Evolutionary conservation across 2,329 filamentous ascomycete species (phyloP).

Genomic region (Boeremia exigua): DNA sequence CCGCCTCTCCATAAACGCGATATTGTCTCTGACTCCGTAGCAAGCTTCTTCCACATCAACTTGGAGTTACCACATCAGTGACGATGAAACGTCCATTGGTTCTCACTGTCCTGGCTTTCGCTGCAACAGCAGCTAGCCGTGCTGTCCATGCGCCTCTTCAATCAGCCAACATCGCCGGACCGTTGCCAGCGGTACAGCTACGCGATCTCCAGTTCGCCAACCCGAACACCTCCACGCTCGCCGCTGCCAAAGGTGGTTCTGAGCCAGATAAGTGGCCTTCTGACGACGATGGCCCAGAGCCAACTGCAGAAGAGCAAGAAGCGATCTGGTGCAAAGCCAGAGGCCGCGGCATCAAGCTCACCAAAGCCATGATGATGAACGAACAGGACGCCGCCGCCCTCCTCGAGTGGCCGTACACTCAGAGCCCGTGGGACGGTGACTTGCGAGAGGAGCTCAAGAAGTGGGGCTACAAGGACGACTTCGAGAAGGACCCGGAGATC

Average conservation of each 20-base stretch:
- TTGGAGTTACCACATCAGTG: neutral
- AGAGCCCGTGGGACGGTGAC: slow-evolving; percentile 18
- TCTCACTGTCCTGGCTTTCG: neutral
- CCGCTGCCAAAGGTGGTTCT: neutral
- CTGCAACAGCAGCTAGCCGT: neutral
- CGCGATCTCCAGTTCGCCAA: neutral
- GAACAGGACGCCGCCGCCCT: slow-evolving; percentile 11
- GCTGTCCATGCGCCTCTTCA: neutral
- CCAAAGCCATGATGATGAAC: slow-evolving; percentile 17
- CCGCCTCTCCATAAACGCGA: too few species aligned
- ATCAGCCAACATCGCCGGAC: neutral
- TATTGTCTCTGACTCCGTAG: too few species aligned
- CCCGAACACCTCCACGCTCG: neutral
- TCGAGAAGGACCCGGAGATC: neutral
- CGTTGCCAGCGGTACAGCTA: neutral
- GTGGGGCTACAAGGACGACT: slow-evolving; percentile 18
- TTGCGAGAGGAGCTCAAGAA: slow-evolving; percentile 13
- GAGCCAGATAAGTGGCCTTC: neutral
- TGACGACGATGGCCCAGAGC: neutral
- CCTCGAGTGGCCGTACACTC: slow-evolving; percentile 8
- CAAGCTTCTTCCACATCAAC: too few species aligned
- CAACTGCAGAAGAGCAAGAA: neutral
- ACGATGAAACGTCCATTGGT: neutral
- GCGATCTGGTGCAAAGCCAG: slow-evolving; percentile 43
- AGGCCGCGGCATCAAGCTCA: slow-evolving; percentile 14